A percentile compares a stretch with the other conserved stretches of the same genome.
phyloP scores from a whole-genome alignment of 1,139 yeast species.

The Saccharomyces hybrid region DNA sequence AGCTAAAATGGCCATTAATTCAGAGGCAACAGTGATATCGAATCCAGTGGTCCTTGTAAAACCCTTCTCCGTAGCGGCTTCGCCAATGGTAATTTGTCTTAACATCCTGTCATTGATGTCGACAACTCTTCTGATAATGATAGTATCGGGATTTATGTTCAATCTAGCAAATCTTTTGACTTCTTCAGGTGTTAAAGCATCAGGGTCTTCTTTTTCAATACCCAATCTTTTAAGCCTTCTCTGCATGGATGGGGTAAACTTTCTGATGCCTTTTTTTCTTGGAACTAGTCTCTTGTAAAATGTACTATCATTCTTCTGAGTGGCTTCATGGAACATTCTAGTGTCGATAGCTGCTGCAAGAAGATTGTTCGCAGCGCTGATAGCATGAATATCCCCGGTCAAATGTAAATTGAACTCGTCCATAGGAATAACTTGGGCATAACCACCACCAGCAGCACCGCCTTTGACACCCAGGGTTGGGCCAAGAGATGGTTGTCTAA shows the following conservation, averaged over 20 bases:
- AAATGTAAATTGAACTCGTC: slow-evolving; percentile 81
- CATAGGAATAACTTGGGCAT: slow-evolving; percentile 81
- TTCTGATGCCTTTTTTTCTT: slow-evolving; percentile 54
- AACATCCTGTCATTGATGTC: slow-evolving; percentile 75
- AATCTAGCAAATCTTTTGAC: slow-evolving; percentile 54
- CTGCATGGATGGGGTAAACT: slow-evolving; percentile 60
- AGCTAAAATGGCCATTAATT: slow-evolving; percentile 75
- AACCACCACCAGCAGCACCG: slow-evolving; percentile 88
- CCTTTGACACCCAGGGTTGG: slow-evolving; percentile 86
- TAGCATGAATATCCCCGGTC: slow-evolving; percentile 81
- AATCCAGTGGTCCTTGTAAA: slow-evolving; percentile 67
- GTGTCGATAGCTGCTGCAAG: slow-evolving; percentile 81
- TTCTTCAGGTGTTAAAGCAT: slow-evolving; percentile 61
- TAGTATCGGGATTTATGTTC: slow-evolving; percentile 64
- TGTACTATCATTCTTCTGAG: slow-evolving; percentile 57
- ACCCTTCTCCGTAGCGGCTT: slow-evolving; percentile 73
- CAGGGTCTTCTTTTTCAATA: slow-evolving; percentile 58
- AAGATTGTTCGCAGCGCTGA: slow-evolving; percentile 70
- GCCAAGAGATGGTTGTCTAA: slow-evolving; percentile 83
- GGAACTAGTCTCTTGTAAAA: slow-evolving; percentile 69
- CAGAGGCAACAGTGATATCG: slow-evolving; percentile 79
- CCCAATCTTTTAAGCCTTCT: slow-evolving; percentile 58
- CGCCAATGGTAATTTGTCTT: slow-evolving; percentile 66
- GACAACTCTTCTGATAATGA: slow-evolving; percentile 70
- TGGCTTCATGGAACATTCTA: slow-evolving; percentile 70